A percentile compares a stretch with the other conserved stretches of the same genome.
Conservation (phyloP, 176 grass and related monocot species). For the Phyllostachys edulis region DNA sequence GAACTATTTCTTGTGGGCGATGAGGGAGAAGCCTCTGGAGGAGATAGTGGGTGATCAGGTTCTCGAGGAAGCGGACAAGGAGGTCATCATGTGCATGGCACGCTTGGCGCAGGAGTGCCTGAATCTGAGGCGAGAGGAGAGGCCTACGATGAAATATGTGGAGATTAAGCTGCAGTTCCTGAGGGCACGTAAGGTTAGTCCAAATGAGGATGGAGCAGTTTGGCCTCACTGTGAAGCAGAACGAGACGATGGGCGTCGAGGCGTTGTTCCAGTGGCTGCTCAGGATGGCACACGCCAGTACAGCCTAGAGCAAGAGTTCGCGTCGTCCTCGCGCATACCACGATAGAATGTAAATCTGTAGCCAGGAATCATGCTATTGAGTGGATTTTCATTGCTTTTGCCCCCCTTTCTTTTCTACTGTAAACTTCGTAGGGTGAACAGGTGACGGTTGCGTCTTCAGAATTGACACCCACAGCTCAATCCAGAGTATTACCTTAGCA, state of each 20-base stretch:
- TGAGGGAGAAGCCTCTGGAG: not conserved
- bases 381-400: not conserved
- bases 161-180: constrained; percentile 30
- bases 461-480: no score
- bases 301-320: constrained; percentile 12
- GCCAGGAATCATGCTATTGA: not conserved
- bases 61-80: not conserved
- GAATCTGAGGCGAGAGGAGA: constrained; percentile 5
- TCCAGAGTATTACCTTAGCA: no score
- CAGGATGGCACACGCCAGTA: constrained; percentile 16
- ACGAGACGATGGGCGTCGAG: not conserved
- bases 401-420: not conserved
- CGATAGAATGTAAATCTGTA: no score
- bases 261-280: not conserved
- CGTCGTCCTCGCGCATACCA: no score
- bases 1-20: constrained; percentile 6
- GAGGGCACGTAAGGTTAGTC: not conserved
- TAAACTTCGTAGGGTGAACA: no score
- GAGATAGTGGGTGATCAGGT: not conserved
- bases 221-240: not conserved
- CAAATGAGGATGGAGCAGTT: not conserved
- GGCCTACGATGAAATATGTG: constrained; percentile 41
- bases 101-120: constrained; percentile 1
- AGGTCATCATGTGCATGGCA: not conserved
- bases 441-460: no score